Conservation (phyloP, 352 stramenopile genomes). For the Pythium oligandrum region DNA sequence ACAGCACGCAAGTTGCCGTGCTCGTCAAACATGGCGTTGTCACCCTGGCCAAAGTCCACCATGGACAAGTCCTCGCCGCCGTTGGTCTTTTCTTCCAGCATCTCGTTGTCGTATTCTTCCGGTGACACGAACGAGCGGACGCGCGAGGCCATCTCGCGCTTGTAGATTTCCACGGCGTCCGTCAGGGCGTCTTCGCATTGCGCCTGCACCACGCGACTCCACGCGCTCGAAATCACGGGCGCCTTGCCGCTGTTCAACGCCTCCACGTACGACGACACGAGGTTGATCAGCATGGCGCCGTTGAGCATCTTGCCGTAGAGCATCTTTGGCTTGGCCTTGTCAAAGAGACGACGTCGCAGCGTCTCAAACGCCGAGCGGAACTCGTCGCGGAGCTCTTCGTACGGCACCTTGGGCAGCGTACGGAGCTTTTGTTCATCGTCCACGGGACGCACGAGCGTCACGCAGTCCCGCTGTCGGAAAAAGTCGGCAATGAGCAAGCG, state of each 20-base stretch:
- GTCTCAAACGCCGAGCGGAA: constrained; percentile 74
- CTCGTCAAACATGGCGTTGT: constrained; percentile 74
- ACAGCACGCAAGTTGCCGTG: constrained; percentile 60
- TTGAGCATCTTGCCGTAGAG: constrained; percentile 84
- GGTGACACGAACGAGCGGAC: constrained; percentile 46
- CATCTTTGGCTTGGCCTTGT: constrained; percentile 79
- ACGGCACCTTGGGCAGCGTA: constrained; percentile 60
- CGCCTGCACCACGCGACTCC: constrained; percentile 82
- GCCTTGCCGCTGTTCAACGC: constrained; percentile 85
- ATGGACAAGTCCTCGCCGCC: constrained; percentile 23
- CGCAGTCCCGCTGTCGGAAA: constrained; percentile 83
- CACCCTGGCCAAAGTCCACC: constrained; percentile 49
- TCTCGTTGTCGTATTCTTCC: constrained; percentile 11
- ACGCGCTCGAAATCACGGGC: constrained; percentile 86
- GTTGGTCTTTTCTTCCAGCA: constrained; percentile 3
- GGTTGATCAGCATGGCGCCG: constrained; percentile 82
- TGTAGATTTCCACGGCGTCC: constrained; percentile 74
- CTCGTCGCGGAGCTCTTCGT: constrained; percentile 73
- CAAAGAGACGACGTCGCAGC: constrained; percentile 64
- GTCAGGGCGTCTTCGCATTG: constrained; percentile 81
- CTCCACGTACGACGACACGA: constrained; percentile 79
- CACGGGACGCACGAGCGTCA: constrained; percentile 87
- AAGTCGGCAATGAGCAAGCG: constrained; percentile 72
- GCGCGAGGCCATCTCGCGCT: constrained; percentile 49
- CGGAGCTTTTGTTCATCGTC: constrained; percentile 82